A percentile compares a stretch with the other conserved stretches of the same genome.
phyloP scores from a whole-genome alignment of 1,284 basidiomycete genomes.

The Malassezia sp. region DNA sequence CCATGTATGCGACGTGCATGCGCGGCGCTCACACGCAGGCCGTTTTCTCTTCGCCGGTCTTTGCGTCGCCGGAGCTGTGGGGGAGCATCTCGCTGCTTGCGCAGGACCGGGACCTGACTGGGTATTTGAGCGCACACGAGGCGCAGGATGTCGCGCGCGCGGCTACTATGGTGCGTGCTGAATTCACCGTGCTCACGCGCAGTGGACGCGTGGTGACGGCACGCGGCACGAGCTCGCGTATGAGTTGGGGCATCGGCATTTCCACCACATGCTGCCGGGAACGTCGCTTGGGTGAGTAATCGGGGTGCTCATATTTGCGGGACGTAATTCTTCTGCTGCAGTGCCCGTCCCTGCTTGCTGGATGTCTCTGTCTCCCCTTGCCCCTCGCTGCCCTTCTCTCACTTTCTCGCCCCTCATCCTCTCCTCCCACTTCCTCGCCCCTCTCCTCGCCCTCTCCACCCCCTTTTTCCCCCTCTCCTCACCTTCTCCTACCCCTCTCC shows the following conservation, averaged over 20 bases:
- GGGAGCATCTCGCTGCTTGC: constrained; percentile 58
- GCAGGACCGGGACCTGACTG: constrained; percentile 59
- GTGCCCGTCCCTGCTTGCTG: too few species aligned
- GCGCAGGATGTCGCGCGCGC: constrained; percentile 58
- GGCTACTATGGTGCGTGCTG: constrained; percentile 56
- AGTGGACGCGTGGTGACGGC: constrained; percentile 18
- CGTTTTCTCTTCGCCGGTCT: constrained; percentile 36
- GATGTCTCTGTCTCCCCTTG: too few species aligned
- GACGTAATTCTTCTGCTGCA: too few species aligned
- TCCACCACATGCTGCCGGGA: constrained; percentile 25
- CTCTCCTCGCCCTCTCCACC: too few species aligned
- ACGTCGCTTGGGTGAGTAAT: constrained; percentile 27
- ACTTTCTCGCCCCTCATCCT: too few species aligned
- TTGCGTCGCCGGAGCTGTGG: constrained; percentile 53
- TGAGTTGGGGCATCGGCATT: constrained; percentile 26
- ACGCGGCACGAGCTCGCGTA: constrained; percentile 33
- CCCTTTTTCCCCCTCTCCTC: too few species aligned
- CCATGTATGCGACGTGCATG: constrained; percentile 16
- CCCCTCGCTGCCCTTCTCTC: too few species aligned
- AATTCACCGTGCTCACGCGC: constrained; percentile 10
- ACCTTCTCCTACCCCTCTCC: too few species aligned
- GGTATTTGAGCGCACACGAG: constrained; percentile 62
- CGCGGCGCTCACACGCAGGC: constrained; percentile 3
- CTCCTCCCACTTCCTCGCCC: too few species aligned
- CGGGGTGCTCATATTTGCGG: too few species aligned